A percentile compares a stretch with the other conserved stretches of the same genome.
Conservation (phyloP, 306 rosid species). For the Begonia peltatifolia region DNA sequence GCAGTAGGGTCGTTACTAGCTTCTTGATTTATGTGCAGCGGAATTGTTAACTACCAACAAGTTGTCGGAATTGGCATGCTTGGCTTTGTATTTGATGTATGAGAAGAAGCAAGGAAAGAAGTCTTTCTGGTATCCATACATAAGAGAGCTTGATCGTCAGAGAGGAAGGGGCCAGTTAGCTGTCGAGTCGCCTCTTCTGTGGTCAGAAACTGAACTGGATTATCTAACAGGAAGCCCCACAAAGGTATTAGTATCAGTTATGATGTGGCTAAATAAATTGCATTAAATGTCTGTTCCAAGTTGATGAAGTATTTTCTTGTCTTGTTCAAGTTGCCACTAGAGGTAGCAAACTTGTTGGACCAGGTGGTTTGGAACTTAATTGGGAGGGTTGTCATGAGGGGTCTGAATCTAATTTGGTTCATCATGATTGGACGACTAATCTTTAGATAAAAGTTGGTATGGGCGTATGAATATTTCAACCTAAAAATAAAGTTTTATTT, state of each 20-base stretch:
- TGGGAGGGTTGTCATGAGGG: too few relatives aligned
- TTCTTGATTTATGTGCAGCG: conserved; percentile 32
- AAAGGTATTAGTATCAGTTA: conserved; percentile 31
- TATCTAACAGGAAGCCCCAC: conserved; percentile 84
- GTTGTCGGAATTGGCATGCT: conserved; percentile 93
- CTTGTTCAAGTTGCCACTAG: too few relatives aligned
- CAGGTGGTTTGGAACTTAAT: too few relatives aligned
- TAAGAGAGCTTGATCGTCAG: conserved; percentile 92
- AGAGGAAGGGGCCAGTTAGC: conserved; percentile 93
- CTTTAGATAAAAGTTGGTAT: too few relatives aligned
- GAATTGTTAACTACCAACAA: conserved; percentile 89
- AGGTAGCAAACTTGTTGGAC: too few relatives aligned
- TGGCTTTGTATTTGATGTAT: conserved; percentile 96
- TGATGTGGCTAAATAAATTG: not conserved
- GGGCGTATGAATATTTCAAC: too few relatives aligned
- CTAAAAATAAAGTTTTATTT: too few relatives aligned
- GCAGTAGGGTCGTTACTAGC: not conserved
- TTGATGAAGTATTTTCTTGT: too few relatives aligned
- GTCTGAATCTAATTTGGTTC: too few relatives aligned
- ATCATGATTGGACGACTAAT: too few relatives aligned
- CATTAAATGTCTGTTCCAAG: not conserved
- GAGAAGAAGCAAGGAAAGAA: conserved; percentile 99
- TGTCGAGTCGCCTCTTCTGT: conserved; percentile 81
- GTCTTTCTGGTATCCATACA: conserved; percentile 90
- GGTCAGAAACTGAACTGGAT: conserved; percentile 78